phyloP scores from a whole-genome alignment of 805 yeast species.

The Metschnikowia reukaufii region DNA sequence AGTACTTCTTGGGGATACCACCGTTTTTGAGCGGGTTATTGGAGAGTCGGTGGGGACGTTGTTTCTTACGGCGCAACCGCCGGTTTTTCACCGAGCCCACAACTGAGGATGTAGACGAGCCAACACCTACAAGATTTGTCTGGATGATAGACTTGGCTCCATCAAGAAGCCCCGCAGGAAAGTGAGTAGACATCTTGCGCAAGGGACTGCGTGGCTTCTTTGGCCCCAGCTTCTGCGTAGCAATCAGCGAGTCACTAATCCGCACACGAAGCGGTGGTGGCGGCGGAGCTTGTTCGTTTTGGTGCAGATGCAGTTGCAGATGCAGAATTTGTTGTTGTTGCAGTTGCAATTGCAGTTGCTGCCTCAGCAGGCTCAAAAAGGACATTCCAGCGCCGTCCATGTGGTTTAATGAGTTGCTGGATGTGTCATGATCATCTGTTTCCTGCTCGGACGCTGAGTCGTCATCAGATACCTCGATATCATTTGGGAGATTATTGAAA shows the following conservation, averaged over 20 bases:
- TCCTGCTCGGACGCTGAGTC: slow-evolving; percentile 46
- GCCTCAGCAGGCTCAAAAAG: not conserved
- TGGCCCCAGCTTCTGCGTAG: not conserved
- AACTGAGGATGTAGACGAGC: slow-evolving; percentile 35
- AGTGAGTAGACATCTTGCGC: slow-evolving; percentile 31
- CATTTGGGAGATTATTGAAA: slow-evolving; percentile 47
- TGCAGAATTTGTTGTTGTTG: not conserved
- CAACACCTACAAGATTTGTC: slow-evolving; percentile 26
- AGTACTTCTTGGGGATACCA: slow-evolving; percentile 73
- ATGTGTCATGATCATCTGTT: slow-evolving; percentile 22
- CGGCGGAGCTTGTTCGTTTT: too few relatives aligned
- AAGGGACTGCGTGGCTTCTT: slow-evolving; percentile 11
- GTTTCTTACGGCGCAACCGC: slow-evolving; percentile 24
- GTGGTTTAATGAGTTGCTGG: not conserved
- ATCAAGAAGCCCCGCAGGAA: slow-evolving; percentile 36
- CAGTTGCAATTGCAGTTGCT: not conserved
- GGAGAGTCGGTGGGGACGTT: slow-evolving; percentile 30
- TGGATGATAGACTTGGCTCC: slow-evolving; percentile 40
- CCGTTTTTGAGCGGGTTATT: slow-evolving; percentile 47
- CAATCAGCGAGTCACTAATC: slow-evolving; percentile 1
- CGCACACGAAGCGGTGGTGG: not conserved
- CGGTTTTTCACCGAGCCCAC: slow-evolving; percentile 17
- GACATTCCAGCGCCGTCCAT: slow-evolving; percentile 1
- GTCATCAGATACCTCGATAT: slow-evolving; percentile 46
- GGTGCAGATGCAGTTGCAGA: not conserved